Conservation (phyloP, 805 yeast species). For the Candida sanyiensis region DNA sequence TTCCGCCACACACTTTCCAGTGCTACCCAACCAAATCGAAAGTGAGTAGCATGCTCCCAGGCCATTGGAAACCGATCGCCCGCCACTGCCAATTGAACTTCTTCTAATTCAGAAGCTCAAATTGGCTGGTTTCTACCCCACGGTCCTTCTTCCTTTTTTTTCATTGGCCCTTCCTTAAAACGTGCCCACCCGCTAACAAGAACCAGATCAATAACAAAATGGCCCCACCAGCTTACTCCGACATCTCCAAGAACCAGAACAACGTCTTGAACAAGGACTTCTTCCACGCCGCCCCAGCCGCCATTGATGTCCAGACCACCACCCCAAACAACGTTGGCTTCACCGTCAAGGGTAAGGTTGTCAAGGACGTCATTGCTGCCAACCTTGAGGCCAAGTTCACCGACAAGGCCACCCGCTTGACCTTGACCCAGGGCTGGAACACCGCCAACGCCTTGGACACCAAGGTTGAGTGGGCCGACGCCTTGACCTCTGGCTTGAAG, state of each 20-base stretch:
- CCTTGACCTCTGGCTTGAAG: conserved; percentile 91
- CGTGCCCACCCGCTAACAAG: not conserved
- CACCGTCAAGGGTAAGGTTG: conserved; percentile 86
- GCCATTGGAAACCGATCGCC: too few relatives aligned
- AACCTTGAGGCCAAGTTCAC: conserved; percentile 86
- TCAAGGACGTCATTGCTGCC: conserved; percentile 78
- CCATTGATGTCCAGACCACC: conserved; percentile 82
- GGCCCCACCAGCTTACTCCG: conserved; percentile 90
- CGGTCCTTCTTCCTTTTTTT: not conserved
- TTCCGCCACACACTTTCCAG: not conserved
- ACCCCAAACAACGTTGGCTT: conserved; percentile 97
- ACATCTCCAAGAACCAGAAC: conserved; percentile 88
- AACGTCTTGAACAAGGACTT: conserved; percentile 87
- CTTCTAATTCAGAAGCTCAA: too few relatives aligned
- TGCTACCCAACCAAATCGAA: not conserved
- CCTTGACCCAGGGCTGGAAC: conserved; percentile 97
- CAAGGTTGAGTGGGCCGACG: conserved; percentile 87
- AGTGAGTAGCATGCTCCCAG: not conserved
- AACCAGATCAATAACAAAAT: conserved; percentile 20
- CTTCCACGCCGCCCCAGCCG: conserved; percentile 84
- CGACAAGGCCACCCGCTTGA: conserved; percentile 88
- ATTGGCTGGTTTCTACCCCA: too few relatives aligned
- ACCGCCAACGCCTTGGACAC: conserved; percentile 88
- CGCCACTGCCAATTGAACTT: too few relatives aligned
- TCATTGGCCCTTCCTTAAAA: not conserved